phyloP scores from a whole-genome alignment of 2,329 filamentous ascomycete species.

The Botrytis hyacinthi region DNA sequence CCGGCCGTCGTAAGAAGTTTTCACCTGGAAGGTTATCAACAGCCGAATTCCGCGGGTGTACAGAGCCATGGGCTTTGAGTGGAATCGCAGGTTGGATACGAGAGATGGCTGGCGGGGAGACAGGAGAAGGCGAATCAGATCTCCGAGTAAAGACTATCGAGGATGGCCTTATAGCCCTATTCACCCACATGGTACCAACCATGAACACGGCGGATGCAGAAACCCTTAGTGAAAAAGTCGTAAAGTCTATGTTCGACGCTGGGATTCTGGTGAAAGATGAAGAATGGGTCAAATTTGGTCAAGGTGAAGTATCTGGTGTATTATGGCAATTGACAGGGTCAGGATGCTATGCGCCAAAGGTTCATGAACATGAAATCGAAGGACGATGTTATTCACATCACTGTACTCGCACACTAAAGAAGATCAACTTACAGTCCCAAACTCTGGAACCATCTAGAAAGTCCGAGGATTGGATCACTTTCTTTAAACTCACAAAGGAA shows the following conservation, averaged over 20 bases:
- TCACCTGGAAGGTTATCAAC: constrained; percentile 78
- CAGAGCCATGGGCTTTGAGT: constrained; percentile 90
- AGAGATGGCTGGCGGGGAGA: constrained; percentile 61
- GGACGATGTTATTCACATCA: constrained; percentile 91
- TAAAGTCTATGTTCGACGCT: constrained; percentile 74
- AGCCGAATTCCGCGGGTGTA: constrained; percentile 78
- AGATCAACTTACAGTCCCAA: constrained; percentile 81
- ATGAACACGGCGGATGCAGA: constrained; percentile 99
- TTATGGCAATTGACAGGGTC: constrained; percentile 88
- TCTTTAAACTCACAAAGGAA: constrained; percentile 80
- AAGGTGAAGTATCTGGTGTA: constrained; percentile 79
- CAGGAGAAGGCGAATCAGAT: constrained; percentile 77
- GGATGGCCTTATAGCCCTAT: constrained; percentile 83
- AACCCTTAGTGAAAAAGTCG: constrained; percentile 72
- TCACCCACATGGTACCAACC: constrained; percentile 91
- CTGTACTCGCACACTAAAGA: constrained; percentile 91
- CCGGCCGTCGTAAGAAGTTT: constrained; percentile 77
- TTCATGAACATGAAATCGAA: constrained; percentile 64
- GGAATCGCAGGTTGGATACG: constrained; percentile 84
- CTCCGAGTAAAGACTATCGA: constrained; percentile 80
- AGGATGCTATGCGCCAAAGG: constrained; percentile 83
- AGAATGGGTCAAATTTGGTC: constrained; percentile 94
- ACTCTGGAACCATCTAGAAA: constrained; percentile 66
- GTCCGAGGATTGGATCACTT: constrained; percentile 79
- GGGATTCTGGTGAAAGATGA: constrained; percentile 82